Percentiles rank a stretch among this genome's conserved stretches.
phyloP scores from a whole-genome alignment of 192 early-diverging fungal genomes.

The Chytriomyces sp. region DNA sequence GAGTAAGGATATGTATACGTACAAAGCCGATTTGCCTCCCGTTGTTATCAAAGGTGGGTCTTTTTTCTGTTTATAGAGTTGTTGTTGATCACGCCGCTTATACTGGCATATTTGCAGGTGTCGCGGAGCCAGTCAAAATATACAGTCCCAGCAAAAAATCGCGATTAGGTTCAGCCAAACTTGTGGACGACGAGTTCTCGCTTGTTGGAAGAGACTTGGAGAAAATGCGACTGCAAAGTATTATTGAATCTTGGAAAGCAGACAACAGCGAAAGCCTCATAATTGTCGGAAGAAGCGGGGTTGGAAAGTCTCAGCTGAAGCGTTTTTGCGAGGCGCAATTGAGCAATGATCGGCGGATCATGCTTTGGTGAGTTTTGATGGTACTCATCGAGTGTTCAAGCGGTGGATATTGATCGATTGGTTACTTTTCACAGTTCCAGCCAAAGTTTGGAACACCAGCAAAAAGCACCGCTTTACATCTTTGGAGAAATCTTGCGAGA shows the following conservation, averaged over 20 bases:
- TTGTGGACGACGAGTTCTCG: not conserved
- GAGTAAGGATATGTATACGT: slow-evolving; percentile 5
- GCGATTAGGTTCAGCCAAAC: not conserved
- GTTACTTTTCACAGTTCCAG: not conserved
- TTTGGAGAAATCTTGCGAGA: slow-evolving; percentile 34
- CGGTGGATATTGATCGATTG: too few relatives aligned
- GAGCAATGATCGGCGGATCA: not conserved
- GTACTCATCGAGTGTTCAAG: too few relatives aligned
- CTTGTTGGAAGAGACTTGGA: slow-evolving; percentile 25
- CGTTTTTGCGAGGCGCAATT: slow-evolving; percentile 14
- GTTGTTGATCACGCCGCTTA: not conserved
- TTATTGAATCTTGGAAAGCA: slow-evolving; percentile 6
- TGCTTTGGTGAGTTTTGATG: slow-evolving; percentile 11
- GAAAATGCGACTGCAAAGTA: slow-evolving; percentile 8
- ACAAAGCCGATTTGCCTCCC: not conserved
- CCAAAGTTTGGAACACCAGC: slow-evolving; percentile 33
- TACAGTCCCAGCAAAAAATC: slow-evolving; percentile 21
- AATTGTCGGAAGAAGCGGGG: slow-evolving; percentile 26
- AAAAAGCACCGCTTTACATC: slow-evolving; percentile 30
- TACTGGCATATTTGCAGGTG: not conserved
- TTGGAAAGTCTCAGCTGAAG: slow-evolving; percentile 24
- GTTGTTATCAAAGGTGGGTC: slow-evolving; percentile 24
- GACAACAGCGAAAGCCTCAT: slow-evolving; percentile 9
- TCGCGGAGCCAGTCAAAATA: slow-evolving; percentile 16
- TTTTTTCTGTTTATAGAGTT: not conserved